Percentiles rank a stretch among this genome's conserved stretches.
Conservation (phyloP, 2,329 filamentous ascomycete species). For the Fusarium clavum region DNA sequence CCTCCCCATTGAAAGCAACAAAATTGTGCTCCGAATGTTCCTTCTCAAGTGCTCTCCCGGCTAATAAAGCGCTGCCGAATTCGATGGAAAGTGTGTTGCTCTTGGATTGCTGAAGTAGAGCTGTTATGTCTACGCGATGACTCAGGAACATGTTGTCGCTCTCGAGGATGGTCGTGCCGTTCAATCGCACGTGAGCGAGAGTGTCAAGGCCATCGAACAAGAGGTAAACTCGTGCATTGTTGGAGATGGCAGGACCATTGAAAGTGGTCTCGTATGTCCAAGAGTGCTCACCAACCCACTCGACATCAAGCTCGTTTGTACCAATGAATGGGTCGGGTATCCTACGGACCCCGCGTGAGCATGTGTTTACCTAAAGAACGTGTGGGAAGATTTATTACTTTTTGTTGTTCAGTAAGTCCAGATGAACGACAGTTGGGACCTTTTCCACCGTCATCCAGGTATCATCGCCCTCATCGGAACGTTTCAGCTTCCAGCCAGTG, state of each 20-base stretch:
- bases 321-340: slow-evolving; percentile 2
- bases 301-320: slow-evolving; percentile 4
- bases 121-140: not conserved
- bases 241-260: not conserved
- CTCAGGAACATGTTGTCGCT: slow-evolving; percentile 18
- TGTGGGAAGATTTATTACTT: not conserved
- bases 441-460: not conserved
- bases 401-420: not conserved
- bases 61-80: slow-evolving; percentile 8
- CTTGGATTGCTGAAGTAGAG: not conserved
- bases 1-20: slow-evolving; percentile 46
- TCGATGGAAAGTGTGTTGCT: not conserved
- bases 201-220: slow-evolving; percentile 15
- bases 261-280: slow-evolving; percentile 17
- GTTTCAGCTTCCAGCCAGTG: not conserved
- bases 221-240: not conserved
- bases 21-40: slow-evolving; percentile 8
- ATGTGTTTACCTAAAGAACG: fast-evolving
- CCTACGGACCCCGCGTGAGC: not conserved
- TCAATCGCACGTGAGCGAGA: not conserved
- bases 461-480: not conserved
- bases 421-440: not conserved
- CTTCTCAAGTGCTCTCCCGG: not conserved
- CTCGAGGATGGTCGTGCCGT: not conserved
- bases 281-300: slow-evolving; percentile 3